Conservation (phyloP, 192 early-diverging fungal genomes). For the Gonapodya prolifera region DNA sequence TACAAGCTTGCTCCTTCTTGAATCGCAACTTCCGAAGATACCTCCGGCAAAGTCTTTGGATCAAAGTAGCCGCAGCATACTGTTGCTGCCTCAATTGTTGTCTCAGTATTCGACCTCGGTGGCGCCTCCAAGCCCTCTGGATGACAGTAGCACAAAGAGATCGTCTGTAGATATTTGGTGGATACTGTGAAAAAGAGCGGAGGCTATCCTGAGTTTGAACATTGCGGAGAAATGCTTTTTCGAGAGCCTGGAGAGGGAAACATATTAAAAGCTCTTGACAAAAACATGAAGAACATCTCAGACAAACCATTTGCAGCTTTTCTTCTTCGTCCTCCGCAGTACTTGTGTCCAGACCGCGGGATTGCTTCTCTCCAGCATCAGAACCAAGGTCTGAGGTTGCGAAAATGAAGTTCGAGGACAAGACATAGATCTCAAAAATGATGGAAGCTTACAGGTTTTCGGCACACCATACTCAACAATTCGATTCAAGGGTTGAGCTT, state of each 20-base stretch:
- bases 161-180: slow-evolving; percentile 37
- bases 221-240: background rate
- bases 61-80: slow-evolving; percentile 31
- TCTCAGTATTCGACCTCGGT: slow-evolving; percentile 26
- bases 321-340: slow-evolving; percentile 32
- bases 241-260: background rate
- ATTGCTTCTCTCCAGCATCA: background rate
- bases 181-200: slow-evolving; percentile 30
- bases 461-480: slow-evolving; percentile 4
- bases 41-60: slow-evolving; percentile 35
- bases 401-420: slow-evolving; percentile 16
- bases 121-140: slow-evolving; percentile 36
- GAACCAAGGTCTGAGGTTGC: slow-evolving; percentile 3
- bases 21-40: slow-evolving; percentile 28
- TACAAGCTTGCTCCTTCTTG: slow-evolving; percentile 33
- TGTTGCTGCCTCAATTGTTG: slow-evolving; percentile 26
- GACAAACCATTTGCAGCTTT: slow-evolving; percentile 23
- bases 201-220: background rate
- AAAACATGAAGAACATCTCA: background rate
- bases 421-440: slow-evolving; percentile 12
- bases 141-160: slow-evolving; percentile 37
- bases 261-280: background rate
- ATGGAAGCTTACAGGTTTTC: slow-evolving; percentile 9
- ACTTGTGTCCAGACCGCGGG: slow-evolving; percentile 2
- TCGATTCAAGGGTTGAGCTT: slow-evolving; percentile 14